A percentile compares a stretch with the other conserved stretches of the same genome.
These are phyloP conservation scores for Tanacetum coccineum DNA, from an alignment of 129 eudicot species.

Conservation along the genomic window DNA sequence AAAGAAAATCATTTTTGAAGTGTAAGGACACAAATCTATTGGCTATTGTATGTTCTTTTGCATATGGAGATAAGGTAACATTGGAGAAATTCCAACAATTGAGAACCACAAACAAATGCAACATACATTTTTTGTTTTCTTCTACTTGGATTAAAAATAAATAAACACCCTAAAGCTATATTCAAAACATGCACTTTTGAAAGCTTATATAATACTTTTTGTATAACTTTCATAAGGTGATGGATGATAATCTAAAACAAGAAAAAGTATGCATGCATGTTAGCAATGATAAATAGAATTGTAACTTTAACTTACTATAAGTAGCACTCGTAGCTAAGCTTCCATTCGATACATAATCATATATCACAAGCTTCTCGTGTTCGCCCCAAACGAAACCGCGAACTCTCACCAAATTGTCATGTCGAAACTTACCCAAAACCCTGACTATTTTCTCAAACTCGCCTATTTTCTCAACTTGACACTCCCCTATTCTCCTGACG, in stretches of 20 bases:
- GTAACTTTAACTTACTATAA: slow-evolving; percentile 59
- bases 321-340: slow-evolving; percentile 65
- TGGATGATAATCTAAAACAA: no score
- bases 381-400: slow-evolving; percentile 86
- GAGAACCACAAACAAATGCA: slow-evolving; percentile 24
- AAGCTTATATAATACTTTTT: no score
- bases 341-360: slow-evolving; percentile 73
- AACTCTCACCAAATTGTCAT: slow-evolving; percentile 63
- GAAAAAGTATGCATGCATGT: not conserved
- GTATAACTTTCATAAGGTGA: no score
- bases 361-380: slow-evolving; percentile 78
- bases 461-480: slow-evolving; percentile 44
- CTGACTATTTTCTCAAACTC: slow-evolving; percentile 68
- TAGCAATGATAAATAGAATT: not conserved
- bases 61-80: slow-evolving; percentile 31
- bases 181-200: not conserved
- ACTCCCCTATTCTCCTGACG: slow-evolving; percentile 73
- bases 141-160: not conserved
- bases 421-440: slow-evolving; percentile 58
- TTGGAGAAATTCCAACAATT: not conserved
- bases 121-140: slow-evolving; percentile 7
- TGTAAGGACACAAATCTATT: slow-evolving; percentile 10
- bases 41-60: slow-evolving; percentile 28
- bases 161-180: not conserved
- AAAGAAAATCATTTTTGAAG: no score